Evolutionary conservation across 129 eudicot species (phyloP), one percentile per base, ranked within the genome.

Genomic region (Pulicaria dysenterica): DNA sequence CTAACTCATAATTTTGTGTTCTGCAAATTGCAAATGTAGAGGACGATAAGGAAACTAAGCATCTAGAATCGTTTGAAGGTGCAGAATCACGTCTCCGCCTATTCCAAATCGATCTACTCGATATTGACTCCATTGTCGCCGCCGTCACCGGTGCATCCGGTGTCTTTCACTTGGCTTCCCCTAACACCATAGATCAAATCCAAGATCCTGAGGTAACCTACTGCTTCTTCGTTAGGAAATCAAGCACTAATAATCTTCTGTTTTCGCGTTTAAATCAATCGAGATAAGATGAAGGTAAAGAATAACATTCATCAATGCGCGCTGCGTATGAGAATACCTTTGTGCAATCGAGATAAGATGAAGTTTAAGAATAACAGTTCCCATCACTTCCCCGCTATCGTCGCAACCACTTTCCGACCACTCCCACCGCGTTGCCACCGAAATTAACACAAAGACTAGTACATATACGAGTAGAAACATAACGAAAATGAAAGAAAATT

Each of bases 161-260:
- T 17, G 96, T 91, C 16, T 86, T 91, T 74, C 97, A 91, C 81
- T 67, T 91, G 15, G 97, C 97, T 63, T 86, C 97, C 11, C 97
- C 96, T 15, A 82, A 88, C 77, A 88, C 7, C 19, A 85, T 88
- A 16, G 87, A 91, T 73, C 49, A 53, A 86, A 88, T 91, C 54
- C 60, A 76, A 13, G 93, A 91, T 69, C 96, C 96, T 14, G 85
- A 91, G 88, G 97, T 73, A 73, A 39, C 42, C 58, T 61, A 37
- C 50, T 43, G 14, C 12, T 67, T 24, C 5, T 47, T 36, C 46
- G 57, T 45, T 64, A 54, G 16, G 49, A 55, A 31, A 57, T 57
- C 39, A 57, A 57, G 62, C 31, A 24, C 31, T 24, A 24, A 24
- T 24, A 24, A 24, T 24, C 31, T 24, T 24, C 31, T 24, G 2